A percentile compares a stretch with the other conserved stretches of the same genome.
Conservation (phyloP, 192 early-diverging fungal species). For the Kickxella alabastrina region DNA sequence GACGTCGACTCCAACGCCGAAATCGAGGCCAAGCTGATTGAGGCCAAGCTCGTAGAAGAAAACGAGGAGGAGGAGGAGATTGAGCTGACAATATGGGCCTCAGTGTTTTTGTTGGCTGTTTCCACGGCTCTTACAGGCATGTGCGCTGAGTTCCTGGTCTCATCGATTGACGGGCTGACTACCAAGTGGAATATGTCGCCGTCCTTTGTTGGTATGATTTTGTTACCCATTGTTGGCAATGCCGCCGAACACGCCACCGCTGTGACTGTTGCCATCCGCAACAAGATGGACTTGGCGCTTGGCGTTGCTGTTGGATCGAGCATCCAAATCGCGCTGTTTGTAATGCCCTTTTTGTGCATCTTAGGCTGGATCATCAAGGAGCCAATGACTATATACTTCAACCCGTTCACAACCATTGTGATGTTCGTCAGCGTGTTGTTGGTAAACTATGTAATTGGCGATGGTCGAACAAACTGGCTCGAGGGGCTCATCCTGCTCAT, state of each 20-base stretch:
- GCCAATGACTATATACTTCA: conserved; percentile 81
- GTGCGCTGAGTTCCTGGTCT: conserved; percentile 82
- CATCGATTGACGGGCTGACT: conserved; percentile 73
- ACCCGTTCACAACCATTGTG: conserved; percentile 74
- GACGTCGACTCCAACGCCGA: conserved; percentile 1
- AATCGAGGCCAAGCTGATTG: background rate
- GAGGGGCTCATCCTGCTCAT: conserved; percentile 81
- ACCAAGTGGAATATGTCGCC: conserved; percentile 63
- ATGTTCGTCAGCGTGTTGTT: conserved; percentile 76
- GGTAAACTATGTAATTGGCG: conserved; percentile 75
- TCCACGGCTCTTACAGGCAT: conserved; percentile 70
- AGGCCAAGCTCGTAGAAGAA: conserved; percentile 29
- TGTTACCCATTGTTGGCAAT: conserved; percentile 90
- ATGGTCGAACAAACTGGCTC: conserved; percentile 90
- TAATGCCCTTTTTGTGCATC: conserved; percentile 65
- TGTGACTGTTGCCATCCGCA: conserved; percentile 70
- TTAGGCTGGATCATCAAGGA: conserved; percentile 80
- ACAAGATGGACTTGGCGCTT: conserved; percentile 91
- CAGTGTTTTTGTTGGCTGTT: conserved; percentile 54
- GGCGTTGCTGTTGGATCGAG: conserved; percentile 84
- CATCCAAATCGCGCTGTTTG: conserved; percentile 85
- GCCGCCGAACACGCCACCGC: conserved; percentile 87
- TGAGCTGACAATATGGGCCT: conserved; percentile 53
- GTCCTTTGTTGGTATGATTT: conserved; percentile 88
- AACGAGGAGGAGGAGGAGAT: conserved; percentile 64